A percentile compares a stretch with the other conserved stretches of the same genome.
Evolutionary conservation across 768 basidiomycete genomes (phyloP).

Genomic region (Auricularia sp.): DNA sequence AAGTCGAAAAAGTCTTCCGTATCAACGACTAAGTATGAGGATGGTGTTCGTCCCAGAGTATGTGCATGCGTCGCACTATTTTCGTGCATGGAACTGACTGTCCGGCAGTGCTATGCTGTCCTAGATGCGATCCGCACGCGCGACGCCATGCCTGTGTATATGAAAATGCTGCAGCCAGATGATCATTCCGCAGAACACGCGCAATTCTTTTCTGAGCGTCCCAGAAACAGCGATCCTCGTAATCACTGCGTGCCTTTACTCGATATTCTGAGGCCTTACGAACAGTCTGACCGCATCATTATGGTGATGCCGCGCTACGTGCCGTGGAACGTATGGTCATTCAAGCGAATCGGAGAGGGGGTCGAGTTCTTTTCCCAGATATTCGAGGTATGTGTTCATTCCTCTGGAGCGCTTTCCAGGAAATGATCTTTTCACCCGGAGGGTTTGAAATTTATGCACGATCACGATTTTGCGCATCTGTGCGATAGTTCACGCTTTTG

Average conservation of each 20-base stretch:
- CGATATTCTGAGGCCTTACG: not conserved
- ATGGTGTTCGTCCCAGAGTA: not conserved
- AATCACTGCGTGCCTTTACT: constrained; percentile 23
- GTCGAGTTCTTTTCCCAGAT: constrained; percentile 25
- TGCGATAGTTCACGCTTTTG: not conserved
- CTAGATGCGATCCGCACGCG: too few species aligned
- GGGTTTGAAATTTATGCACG: constrained; percentile 31
- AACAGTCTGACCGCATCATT: not conserved
- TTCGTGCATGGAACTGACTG: too few species aligned
- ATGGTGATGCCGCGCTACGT: constrained; percentile 10
- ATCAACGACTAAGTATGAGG: not conserved
- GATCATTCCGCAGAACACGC: constrained; percentile 18
- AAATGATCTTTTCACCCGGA: not conserved
- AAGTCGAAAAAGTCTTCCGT: not conserved
- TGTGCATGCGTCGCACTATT: too few species aligned
- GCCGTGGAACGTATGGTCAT: constrained; percentile 18
- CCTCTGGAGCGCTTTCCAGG: too few species aligned
- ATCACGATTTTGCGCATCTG: constrained; percentile 26
- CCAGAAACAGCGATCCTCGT: constrained; percentile 13
- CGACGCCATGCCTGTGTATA: too few species aligned
- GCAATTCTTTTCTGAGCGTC: constrained; percentile 13
- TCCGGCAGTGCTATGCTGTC: too few species aligned
- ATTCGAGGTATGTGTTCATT: constrained; percentile 15
- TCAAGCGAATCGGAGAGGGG: constrained; percentile 28
- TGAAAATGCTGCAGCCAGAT: constrained; percentile 1